Percentiles rank a stretch among this genome's conserved stretches.
These are phyloP conservation scores for Globisporangium splendens DNA, from an alignment of 352 stramenopile genomes.

Conservation along the genomic window DNA sequence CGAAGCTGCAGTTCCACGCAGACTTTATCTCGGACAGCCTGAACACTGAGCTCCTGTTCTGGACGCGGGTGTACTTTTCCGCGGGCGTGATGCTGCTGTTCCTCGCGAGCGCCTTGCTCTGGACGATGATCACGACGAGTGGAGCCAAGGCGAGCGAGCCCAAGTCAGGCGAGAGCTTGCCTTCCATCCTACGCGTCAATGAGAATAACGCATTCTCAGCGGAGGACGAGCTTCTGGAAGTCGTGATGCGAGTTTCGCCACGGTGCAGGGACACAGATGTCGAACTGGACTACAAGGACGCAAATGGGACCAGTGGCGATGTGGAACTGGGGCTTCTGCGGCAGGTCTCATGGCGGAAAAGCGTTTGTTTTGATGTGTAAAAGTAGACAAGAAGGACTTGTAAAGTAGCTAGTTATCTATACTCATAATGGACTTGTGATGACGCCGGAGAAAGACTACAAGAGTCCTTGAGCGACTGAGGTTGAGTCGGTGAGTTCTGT, in stretches of 20 bases:
- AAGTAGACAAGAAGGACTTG: too few relatives aligned
- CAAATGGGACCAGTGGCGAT: background rate
- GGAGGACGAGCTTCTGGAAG: background rate
- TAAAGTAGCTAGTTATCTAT: too few relatives aligned
- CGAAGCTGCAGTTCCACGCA: constrained; percentile 34
- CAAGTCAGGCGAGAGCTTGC: background rate
- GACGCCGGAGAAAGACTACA: too few relatives aligned
- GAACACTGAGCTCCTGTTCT: constrained; percentile 26
- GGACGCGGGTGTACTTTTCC: constrained; percentile 31
- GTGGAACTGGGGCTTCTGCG: background rate
- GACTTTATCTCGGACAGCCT: constrained; percentile 3
- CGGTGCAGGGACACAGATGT: background rate
- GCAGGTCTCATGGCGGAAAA: constrained; percentile 16
- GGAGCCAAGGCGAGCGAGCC: constrained; percentile 9
- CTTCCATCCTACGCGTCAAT: background rate
- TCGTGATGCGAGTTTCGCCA: background rate
- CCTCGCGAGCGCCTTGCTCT: constrained; percentile 28
- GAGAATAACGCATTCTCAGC: background rate
- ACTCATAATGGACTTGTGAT: too few relatives aligned
- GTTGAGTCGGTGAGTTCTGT: too few relatives aligned
- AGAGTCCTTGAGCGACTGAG: too few relatives aligned
- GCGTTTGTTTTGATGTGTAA: constrained; percentile 33
- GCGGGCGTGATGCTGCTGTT: constrained; percentile 31
- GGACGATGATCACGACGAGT: constrained; percentile 24
- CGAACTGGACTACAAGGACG: background rate